phyloP scores from a whole-genome alignment of 75 land plant species.

The Selaginella moellendorffii region DNA sequence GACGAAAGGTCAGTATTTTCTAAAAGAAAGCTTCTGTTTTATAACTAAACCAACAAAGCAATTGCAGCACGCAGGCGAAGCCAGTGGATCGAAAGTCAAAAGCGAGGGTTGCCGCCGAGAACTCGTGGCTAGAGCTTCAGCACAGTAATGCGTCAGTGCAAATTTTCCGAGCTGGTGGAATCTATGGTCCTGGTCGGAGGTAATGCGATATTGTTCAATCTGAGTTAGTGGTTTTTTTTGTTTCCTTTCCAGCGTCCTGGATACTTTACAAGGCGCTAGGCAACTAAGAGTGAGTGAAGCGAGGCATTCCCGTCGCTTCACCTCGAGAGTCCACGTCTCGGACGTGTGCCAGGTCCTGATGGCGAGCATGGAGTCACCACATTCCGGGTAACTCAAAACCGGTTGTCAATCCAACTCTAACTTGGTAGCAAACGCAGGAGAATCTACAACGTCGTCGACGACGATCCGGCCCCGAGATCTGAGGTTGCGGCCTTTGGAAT shows the following conservation, averaged over 20 bases:
- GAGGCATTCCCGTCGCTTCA: slow-evolving; percentile 30
- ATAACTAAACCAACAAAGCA: too few species aligned
- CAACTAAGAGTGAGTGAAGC: background rate
- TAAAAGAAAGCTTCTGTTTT: too few species aligned
- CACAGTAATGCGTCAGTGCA: slow-evolving; percentile 25
- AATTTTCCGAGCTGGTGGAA: slow-evolving; percentile 80
- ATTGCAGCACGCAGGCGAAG: slow-evolving; percentile 15
- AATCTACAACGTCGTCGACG: slow-evolving; percentile 76
- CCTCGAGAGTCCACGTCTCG: slow-evolving; percentile 78
- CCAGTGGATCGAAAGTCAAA: slow-evolving; percentile 31
- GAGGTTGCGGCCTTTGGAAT: slow-evolving; percentile 62
- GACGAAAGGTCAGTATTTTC: slow-evolving; percentile 56
- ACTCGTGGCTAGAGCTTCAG: slow-evolving; percentile 50
- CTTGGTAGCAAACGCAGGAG: too few species aligned
- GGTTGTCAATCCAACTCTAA: too few species aligned
- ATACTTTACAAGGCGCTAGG: background rate
- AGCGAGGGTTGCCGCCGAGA: slow-evolving; percentile 52
- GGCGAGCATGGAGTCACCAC: slow-evolving; percentile 36
- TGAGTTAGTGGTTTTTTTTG: too few species aligned
- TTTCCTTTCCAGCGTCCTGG: background rate
- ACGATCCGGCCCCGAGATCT: slow-evolving; percentile 65
- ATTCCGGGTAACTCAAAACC: slow-evolving; percentile 38
- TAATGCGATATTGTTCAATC: slow-evolving; percentile 11
- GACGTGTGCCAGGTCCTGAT: slow-evolving; percentile 74
- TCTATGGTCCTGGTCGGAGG: slow-evolving; percentile 97